These are phyloP conservation scores for Penicillium bialowiezense DNA, from an alignment of 495 filamentous ascomycete genomes.

Conservation along the genomic window DNA sequence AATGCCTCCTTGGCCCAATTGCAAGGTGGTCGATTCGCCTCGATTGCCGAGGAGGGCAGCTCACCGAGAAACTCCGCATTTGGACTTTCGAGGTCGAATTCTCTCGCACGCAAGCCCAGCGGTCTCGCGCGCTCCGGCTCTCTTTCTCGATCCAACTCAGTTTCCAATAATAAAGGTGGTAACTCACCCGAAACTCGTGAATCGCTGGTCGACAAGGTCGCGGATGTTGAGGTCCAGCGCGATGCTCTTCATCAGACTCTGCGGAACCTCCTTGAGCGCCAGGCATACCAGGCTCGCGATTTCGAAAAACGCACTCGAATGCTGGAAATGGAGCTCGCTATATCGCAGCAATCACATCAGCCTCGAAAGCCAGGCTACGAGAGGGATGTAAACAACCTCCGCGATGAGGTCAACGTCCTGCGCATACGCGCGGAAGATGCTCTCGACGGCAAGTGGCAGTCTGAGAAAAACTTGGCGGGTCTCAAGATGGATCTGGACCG, in stretches of 20 bases:
- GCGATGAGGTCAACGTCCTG: slow-evolving; percentile 80
- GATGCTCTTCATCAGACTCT: slow-evolving; percentile 87
- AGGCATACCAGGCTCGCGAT: slow-evolving; percentile 76
- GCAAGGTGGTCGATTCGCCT: slow-evolving; percentile 52
- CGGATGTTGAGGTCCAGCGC: slow-evolving; percentile 89
- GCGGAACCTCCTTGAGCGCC: slow-evolving; percentile 81
- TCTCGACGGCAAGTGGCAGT: slow-evolving; percentile 93
- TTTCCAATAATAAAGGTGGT: slow-evolving; percentile 31
- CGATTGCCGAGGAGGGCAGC: slow-evolving; percentile 61
- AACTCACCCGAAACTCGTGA: slow-evolving; percentile 66
- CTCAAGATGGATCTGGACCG: slow-evolving; percentile 97
- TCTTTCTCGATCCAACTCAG: slow-evolving; percentile 56
- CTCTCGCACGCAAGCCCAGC: slow-evolving; percentile 49
- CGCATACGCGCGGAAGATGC: slow-evolving; percentile 91
- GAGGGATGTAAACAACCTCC: slow-evolving; percentile 71
- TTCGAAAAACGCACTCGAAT: slow-evolving; percentile 71
- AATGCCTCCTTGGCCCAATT: slow-evolving; percentile 50
- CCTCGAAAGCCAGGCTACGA: slow-evolving; percentile 77
- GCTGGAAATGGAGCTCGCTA: slow-evolving; percentile 76
- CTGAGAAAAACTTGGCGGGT: slow-evolving; percentile 87
- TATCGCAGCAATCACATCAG: slow-evolving; percentile 61
- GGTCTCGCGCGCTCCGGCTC: slow-evolving; percentile 46
- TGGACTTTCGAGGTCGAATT: slow-evolving; percentile 61
- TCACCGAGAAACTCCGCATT: slow-evolving; percentile 30
- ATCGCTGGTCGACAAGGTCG: slow-evolving; percentile 75